Evolutionary conservation across 2,329 filamentous ascomycete genomes (phyloP).

Genomic region (Aspergillus puulaauensis): DNA sequence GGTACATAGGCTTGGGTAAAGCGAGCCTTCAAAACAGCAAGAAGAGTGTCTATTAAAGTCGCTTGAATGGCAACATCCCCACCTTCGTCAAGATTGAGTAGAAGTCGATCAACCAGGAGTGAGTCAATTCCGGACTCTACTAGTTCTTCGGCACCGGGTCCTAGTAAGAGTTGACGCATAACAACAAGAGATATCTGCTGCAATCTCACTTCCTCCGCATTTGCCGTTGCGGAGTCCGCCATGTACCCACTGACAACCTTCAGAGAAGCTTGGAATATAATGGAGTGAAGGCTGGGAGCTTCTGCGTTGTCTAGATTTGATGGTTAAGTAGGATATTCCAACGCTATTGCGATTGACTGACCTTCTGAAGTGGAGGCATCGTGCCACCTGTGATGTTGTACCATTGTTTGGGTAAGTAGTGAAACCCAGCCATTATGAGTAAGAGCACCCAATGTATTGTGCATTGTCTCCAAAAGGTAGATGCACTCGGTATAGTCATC

Average conservation of each 20-base stretch:
- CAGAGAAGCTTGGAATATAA: conserved; percentile 32
- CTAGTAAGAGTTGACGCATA: conserved; percentile 51
- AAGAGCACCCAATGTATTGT: conserved; percentile 68
- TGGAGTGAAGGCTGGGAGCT: conserved; percentile 32
- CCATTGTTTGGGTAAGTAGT: conserved; percentile 62
- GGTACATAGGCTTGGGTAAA: conserved; percentile 39
- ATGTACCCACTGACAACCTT: conserved; percentile 27
- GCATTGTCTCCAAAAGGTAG: conserved; percentile 74
- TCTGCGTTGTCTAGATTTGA: conserved; percentile 23
- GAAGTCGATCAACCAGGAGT: conserved; percentile 67
- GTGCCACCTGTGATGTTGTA: conserved; percentile 48
- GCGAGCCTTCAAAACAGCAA: conserved; percentile 68
- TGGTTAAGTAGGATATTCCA: not conserved
- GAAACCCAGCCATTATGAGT: conserved; percentile 70
- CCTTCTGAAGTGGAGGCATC: conserved; percentile 52
- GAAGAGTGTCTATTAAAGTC: conserved; percentile 74
- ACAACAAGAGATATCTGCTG: conserved; percentile 70
- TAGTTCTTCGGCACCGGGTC: conserved; percentile 39
- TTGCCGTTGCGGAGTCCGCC: conserved; percentile 23
- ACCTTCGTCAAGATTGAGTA: conserved; percentile 56
- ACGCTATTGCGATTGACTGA: conserved; percentile 16
- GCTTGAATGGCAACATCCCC: conserved; percentile 72
- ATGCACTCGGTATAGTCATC: conserved; percentile 74
- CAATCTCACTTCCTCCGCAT: conserved; percentile 62
- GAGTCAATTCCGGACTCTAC: conserved; percentile 62